Evolutionary conservation across 768 basidiomycete genomes (phyloP).

Genomic region (Tylopilus sp.): DNA sequence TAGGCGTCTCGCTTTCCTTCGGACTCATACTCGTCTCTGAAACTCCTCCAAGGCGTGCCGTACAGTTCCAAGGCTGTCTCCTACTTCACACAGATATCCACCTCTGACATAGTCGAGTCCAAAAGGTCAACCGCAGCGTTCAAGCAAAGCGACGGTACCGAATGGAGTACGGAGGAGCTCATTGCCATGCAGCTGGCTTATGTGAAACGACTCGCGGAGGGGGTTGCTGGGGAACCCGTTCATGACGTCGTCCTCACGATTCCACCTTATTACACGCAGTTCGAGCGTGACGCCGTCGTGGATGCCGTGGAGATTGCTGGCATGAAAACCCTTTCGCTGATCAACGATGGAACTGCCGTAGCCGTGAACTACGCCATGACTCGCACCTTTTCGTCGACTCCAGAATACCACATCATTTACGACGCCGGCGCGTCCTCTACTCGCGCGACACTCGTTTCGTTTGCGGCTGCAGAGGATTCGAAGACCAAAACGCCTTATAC

Average conservation of each 20-base stretch:
- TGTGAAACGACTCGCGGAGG: constrained; percentile 84
- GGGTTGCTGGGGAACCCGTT: constrained; percentile 69
- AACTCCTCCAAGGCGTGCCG: constrained; percentile 75
- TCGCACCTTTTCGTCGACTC: constrained; percentile 65
- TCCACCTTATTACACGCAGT: constrained; percentile 86
- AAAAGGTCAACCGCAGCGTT: constrained; percentile 60
- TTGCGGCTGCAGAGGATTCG: constrained; percentile 46
- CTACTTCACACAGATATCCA: constrained; percentile 56
- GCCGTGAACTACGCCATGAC: constrained; percentile 99
- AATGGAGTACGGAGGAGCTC: constrained; percentile 87
- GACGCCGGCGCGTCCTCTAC: constrained; percentile 89
- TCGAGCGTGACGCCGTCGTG: constrained; percentile 85
- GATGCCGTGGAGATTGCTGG: constrained; percentile 94
- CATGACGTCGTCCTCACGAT: constrained; percentile 85
- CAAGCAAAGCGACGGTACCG: constrained; percentile 55
- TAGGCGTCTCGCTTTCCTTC: constrained; percentile 91
- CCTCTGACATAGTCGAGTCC: constrained; percentile 50
- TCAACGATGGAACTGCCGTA: constrained; percentile 93
- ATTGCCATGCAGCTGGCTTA: constrained; percentile 93
- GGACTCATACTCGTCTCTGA: constrained; percentile 83
- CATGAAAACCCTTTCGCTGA: constrained; percentile 73
- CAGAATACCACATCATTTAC: constrained; percentile 88
- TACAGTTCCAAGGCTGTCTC: constrained; percentile 55
- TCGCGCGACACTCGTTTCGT: constrained; percentile 72
- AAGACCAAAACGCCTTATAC: constrained; percentile 57